A percentile compares a stretch with the other conserved stretches of the same genome.
phyloP scores from a whole-genome alignment of 2,329 filamentous ascomycete species.

The Aspergillus candidus region DNA sequence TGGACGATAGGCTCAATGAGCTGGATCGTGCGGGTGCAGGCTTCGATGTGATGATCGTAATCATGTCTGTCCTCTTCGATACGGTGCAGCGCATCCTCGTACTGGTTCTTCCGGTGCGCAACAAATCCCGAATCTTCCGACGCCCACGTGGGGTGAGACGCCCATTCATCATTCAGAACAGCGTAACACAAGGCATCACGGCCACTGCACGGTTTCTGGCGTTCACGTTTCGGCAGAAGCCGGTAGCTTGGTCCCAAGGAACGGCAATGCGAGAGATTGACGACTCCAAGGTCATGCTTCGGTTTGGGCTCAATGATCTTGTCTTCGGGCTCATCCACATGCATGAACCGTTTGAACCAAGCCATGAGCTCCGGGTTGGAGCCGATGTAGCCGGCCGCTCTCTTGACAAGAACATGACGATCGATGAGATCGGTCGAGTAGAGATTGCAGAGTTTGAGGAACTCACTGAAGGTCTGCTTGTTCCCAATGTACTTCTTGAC shows the following conservation, averaged over 20 bases:
- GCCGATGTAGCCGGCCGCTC: conserved; percentile 79
- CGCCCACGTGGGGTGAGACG: conserved; percentile 96
- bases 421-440: conserved; percentile 92
- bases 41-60: conserved; percentile 97
- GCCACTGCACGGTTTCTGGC: conserved; percentile 85
- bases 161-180: conserved; percentile 96
- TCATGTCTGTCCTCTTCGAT: conserved; percentile 98
- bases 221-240: conserved; percentile 81
- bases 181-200: conserved; percentile 90
- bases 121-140: conserved; percentile 98
- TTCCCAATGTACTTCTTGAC: conserved; percentile 96
- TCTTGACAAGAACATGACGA: conserved; percentile 71
- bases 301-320: conserved; percentile 73
- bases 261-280: conserved; percentile 92
- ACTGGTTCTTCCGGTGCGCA: conserved; percentile 92
- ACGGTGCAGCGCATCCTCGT: conserved; percentile 86
- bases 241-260: conserved; percentile 95
- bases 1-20: conserved; percentile 91
- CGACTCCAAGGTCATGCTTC: conserved; percentile 64
- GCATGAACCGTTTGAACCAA: conserved; percentile 81
- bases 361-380: conserved; percentile 81
- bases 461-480: conserved; percentile 87
- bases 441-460: conserved; percentile 92
- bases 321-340: conserved; percentile 65
- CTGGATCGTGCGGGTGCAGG: conserved; percentile 89